Evolutionary conservation across 805 yeast species (phyloP).

Genomic region (Zygoascus ofunaensis): DNA sequence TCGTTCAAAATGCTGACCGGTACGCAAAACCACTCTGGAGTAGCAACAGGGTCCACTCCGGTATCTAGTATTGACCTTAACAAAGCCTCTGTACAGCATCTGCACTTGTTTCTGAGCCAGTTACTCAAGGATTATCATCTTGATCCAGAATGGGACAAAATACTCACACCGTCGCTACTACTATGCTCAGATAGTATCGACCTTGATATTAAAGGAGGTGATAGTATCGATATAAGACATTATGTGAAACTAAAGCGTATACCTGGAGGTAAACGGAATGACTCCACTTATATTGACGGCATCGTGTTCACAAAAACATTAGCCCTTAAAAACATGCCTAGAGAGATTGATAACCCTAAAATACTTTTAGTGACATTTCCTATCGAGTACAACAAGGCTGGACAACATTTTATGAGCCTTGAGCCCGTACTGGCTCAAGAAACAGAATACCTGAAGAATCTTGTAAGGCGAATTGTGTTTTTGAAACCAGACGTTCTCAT

Average conservation of each 20-base stretch:
- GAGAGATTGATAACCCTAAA: constrained; percentile 53
- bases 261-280: constrained; percentile 59
- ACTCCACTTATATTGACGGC: constrained; percentile 63
- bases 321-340: constrained; percentile 73
- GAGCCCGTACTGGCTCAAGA: constrained; percentile 84
- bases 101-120: constrained; percentile 23
- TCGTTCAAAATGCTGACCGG: not conserved
- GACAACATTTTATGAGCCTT: constrained; percentile 67
- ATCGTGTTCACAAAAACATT: constrained; percentile 74
- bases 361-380: constrained; percentile 84
- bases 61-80: constrained; percentile 21
- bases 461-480: constrained; percentile 69
- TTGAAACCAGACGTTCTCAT: constrained; percentile 72
- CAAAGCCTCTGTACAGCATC: constrained; percentile 26
- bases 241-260: constrained; percentile 81
- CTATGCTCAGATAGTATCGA: constrained; percentile 51
- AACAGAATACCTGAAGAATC: constrained; percentile 67
- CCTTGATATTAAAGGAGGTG: constrained; percentile 52
- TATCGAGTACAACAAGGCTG: constrained; percentile 64
- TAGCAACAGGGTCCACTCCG: not conserved
- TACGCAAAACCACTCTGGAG: not conserved
- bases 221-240: constrained; percentile 75
- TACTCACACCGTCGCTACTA: constrained; percentile 43
- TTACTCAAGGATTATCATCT: constrained; percentile 26
- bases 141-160: constrained; percentile 49